A percentile compares a stretch with the other conserved stretches of the same genome.
phyloP scores from a whole-genome alignment of 2,329 filamentous ascomycete species.

The Colletotrichum chrysophilum region DNA sequence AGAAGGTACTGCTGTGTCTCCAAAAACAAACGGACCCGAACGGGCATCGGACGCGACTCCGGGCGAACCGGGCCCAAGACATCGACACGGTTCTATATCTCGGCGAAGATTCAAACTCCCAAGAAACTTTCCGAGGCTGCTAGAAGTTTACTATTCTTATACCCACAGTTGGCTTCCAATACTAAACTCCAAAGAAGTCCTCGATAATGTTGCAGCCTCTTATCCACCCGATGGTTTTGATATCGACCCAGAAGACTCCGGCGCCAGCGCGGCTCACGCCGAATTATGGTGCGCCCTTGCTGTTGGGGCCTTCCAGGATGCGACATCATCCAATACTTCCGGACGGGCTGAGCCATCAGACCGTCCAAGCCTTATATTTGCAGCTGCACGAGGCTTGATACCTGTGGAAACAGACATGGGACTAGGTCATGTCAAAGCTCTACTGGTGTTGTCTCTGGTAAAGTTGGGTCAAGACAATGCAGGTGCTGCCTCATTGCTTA shows the following conservation, averaged over 20 bases:
- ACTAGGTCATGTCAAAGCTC: conserved; percentile 54
- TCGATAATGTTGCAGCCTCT: conserved; percentile 53
- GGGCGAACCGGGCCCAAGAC: not conserved
- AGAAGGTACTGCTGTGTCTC: not conserved
- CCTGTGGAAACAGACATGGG: conserved; percentile 47
- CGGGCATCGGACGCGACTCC: not conserved
- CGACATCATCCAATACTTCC: conserved; percentile 24
- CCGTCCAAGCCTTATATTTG: conserved; percentile 44
- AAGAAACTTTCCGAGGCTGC: conserved; percentile 60
- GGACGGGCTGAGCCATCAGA: conserved; percentile 32
- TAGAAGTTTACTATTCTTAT: conserved; percentile 78
- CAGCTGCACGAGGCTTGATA: conserved; percentile 53
- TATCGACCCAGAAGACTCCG: conserved; percentile 26
- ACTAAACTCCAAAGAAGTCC: conserved; percentile 64
- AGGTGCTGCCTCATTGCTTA: conserved; percentile 65
- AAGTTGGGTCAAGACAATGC: conserved; percentile 65
- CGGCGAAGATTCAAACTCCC: conserved; percentile 44
- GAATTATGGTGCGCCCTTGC: conserved; percentile 66
- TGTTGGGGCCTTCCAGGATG: conserved; percentile 60
- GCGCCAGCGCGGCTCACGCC: conserved; percentile 50
- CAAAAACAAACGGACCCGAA: conserved; percentile 1
- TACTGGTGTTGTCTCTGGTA: conserved; percentile 65
- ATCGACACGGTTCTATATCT: not conserved
- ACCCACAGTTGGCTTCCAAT: conserved; percentile 81
- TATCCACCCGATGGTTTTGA: conserved; percentile 43